Percentiles rank a stretch among this genome's conserved stretches.
These are phyloP conservation scores for Epichloe coenophiala DNA, from an alignment of 2,329 filamentous ascomycete genomes.

Conservation along the genomic window DNA sequence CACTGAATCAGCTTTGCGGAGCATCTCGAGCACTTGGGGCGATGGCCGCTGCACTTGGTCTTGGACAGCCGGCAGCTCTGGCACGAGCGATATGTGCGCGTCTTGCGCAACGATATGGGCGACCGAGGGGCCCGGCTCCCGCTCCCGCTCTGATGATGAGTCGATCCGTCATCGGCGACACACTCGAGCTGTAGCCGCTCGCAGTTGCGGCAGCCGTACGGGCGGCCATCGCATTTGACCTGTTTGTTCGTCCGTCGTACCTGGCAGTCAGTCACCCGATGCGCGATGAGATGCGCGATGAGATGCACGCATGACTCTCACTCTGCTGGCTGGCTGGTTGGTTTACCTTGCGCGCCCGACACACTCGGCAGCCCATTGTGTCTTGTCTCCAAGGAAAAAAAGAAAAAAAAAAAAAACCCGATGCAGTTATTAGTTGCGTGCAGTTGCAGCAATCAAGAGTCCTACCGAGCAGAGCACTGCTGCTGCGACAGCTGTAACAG, in stretches of 20 bases:
- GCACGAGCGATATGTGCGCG: slow-evolving; percentile 27
- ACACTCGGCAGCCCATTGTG: slow-evolving; percentile 27
- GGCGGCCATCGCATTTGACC: slow-evolving; percentile 29
- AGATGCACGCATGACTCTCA: not conserved
- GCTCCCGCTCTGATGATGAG: slow-evolving; percentile 7
- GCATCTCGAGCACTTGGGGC: slow-evolving; percentile 25
- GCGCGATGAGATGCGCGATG: not conserved
- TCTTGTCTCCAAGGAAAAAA: slow-evolving; percentile 4
- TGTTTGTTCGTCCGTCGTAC: slow-evolving; percentile 6
- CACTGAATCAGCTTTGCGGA: slow-evolving; percentile 20
- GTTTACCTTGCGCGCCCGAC: slow-evolving; percentile 25
- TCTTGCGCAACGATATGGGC: slow-evolving; percentile 22
- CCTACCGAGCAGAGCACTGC: too few relatives aligned
- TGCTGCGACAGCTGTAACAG: too few relatives aligned
- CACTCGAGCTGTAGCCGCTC: slow-evolving; percentile 29
- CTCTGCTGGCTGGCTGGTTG: too few relatives aligned
- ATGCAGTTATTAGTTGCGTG: not conserved
- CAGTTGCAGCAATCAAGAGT: not conserved
- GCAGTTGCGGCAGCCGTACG: slow-evolving; percentile 28
- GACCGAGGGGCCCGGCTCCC: slow-evolving; percentile 14
- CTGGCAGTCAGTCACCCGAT: too few relatives aligned
- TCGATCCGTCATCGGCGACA: slow-evolving; percentile 22
- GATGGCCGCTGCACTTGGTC: slow-evolving; percentile 28
- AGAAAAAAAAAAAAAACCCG: not conserved
- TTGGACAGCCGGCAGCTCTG: slow-evolving; percentile 26